A percentile compares a stretch with the other conserved stretches of the same genome.
phyloP scores from a whole-genome alignment of 129 eudicot species.

The Saposhnikovia divaricata region DNA sequence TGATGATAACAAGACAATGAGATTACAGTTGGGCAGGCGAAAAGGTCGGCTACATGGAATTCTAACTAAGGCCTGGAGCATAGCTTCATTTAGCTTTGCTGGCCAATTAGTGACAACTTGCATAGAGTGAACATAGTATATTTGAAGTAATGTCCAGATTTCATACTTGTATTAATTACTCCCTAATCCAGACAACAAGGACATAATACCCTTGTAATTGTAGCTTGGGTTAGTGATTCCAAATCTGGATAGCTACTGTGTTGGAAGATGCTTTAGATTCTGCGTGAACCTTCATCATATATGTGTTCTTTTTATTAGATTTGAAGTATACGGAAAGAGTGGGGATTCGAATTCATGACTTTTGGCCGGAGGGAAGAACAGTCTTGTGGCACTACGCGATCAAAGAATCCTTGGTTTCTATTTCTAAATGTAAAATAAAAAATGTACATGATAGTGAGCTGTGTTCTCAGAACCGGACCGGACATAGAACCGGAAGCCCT shows the following conservation, averaged over 20 bases:
- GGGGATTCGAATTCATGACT: no score
- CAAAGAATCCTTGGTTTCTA: not conserved
- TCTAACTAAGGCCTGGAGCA: no score
- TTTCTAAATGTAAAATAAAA: not conserved
- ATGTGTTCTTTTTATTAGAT: not conserved
- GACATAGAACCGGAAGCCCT: no score
- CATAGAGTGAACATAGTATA: not conserved
- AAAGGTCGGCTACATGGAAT: no score
- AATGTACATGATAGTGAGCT: not conserved
- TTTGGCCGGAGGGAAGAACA: no score
- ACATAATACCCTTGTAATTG: not conserved
- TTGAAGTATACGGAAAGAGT: no score
- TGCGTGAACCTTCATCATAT: not conserved
- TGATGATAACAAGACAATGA: conserved; percentile 21
- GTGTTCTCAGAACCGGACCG: no score
- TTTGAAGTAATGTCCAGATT: not conserved
- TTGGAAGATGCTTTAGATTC: not conserved
- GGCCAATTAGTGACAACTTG: conserved; percentile 13
- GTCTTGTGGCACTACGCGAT: no score
- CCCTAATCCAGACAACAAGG: conserved; percentile 3
- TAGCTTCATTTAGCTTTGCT: not conserved
- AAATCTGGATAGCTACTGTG: not conserved
- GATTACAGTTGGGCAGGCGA: conserved; percentile 21
- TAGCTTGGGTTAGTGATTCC: conserved; percentile 1
- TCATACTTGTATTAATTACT: not conserved